Percentiles rank a stretch among this genome's conserved stretches.
Evolutionary conservation across 2,329 filamentous ascomycete genomes (phyloP).

Genomic region (Rhynchosporium secalis): DNA sequence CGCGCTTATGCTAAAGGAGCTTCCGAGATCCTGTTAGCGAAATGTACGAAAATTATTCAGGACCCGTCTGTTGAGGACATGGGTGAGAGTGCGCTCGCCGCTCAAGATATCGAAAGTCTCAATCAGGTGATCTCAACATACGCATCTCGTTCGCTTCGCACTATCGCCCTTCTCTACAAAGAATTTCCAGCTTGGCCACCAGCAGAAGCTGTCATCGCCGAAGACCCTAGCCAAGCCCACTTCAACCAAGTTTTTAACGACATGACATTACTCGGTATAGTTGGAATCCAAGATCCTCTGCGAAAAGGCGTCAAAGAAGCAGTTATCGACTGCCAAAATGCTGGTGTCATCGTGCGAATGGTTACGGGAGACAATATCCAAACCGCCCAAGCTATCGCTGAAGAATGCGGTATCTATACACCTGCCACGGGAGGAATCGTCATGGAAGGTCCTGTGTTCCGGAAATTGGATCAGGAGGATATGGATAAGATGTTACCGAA

Average conservation of each 20-base stretch:
- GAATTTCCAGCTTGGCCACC: slow-evolving; percentile 73
- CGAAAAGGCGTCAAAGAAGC: slow-evolving; percentile 66
- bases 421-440: slow-evolving; percentile 52
- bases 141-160: slow-evolving; percentile 68
- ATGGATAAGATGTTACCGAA: slow-evolving; percentile 61
- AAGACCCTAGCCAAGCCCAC: slow-evolving; percentile 61
- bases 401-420: slow-evolving; percentile 65
- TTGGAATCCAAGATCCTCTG: slow-evolving; percentile 75
- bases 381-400: slow-evolving; percentile 72
- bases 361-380: slow-evolving; percentile 72
- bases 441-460: slow-evolving; percentile 69
- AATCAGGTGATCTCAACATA: slow-evolving; percentile 59
- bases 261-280: slow-evolving; percentile 72
- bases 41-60: slow-evolving; percentile 52
- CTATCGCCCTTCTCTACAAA: slow-evolving; percentile 71
- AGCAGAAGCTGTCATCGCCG: slow-evolving; percentile 50
- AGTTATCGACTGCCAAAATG: slow-evolving; percentile 64
- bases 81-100: slow-evolving; percentile 32
- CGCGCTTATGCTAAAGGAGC: slow-evolving; percentile 54
- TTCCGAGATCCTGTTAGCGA: slow-evolving; percentile 50
- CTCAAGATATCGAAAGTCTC: slow-evolving; percentile 34
- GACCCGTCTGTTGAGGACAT: slow-evolving; percentile 59
- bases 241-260: slow-evolving; percentile 69
- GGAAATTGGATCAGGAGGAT: slow-evolving; percentile 58
- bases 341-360: slow-evolving; percentile 72